Percentiles rank a stretch among this genome's conserved stretches.
Conservation (phyloP, 805 yeast genomes). For the Candida methanosorbosa region DNA sequence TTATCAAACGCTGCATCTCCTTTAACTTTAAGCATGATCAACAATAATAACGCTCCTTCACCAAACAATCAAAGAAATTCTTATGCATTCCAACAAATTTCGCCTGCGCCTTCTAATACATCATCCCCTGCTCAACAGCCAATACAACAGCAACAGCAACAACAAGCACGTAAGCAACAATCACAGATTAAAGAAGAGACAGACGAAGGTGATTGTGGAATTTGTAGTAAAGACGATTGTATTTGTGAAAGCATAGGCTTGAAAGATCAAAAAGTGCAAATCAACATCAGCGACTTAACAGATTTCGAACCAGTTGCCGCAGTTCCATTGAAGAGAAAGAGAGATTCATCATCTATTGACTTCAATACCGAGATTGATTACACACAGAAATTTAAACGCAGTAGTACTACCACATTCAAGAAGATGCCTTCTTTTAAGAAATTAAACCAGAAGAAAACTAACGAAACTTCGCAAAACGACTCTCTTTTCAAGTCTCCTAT, state of each 20-base stretch:
- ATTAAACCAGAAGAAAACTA: constrained; percentile 6
- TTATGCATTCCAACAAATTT: not conserved
- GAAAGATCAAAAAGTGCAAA: constrained; percentile 14
- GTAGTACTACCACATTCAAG: constrained; percentile 16
- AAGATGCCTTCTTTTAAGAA: constrained; percentile 15
- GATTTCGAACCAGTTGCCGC: constrained; percentile 55
- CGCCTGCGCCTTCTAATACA: not conserved
- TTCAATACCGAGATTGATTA: constrained; percentile 44
- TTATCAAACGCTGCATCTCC: constrained; percentile 11
- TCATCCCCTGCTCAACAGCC: not conserved
- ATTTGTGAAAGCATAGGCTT: constrained; percentile 50
- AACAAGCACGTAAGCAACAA: no score
- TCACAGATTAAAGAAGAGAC: no score
- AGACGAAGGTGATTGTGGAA: constrained; percentile 39
- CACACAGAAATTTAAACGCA: constrained; percentile 34
- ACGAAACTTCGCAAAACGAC: constrained; percentile 9
- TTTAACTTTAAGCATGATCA: constrained; percentile 1
- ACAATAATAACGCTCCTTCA: not conserved
- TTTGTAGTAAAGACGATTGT: constrained; percentile 63
- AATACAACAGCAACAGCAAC: not conserved
- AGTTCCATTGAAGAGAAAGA: constrained; percentile 43
- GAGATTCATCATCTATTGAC: constrained; percentile 8
- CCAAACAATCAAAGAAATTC: not conserved
- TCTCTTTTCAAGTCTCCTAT: constrained; percentile 14
- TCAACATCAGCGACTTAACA: constrained; percentile 3